Conservation (phyloP, 176 grass and related monocot genomes). For the Aegilops tauschii region DNA sequence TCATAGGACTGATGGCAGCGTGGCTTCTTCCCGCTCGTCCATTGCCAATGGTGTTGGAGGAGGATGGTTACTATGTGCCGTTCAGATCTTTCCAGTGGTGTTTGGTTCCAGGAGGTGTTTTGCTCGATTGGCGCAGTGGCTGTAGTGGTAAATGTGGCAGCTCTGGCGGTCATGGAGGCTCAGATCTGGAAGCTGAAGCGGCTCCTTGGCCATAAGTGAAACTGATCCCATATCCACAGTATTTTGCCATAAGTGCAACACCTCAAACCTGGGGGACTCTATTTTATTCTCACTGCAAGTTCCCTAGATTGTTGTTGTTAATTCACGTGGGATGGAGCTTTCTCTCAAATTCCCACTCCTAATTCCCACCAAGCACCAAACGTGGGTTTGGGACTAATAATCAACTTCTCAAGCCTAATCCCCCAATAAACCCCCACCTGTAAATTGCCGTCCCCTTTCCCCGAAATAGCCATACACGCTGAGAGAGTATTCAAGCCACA, state of each 20-base stretch:
- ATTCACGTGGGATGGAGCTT: too few relatives aligned
- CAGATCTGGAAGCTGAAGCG: not conserved
- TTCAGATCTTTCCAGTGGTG: not conserved
- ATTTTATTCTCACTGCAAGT: not conserved
- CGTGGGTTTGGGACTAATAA: too few relatives aligned
- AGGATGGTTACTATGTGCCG: not conserved
- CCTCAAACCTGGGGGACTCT: not conserved
- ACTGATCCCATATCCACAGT: not conserved
- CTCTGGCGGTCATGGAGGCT: not conserved
- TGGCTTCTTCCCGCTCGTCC: not conserved
- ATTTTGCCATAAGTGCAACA: not conserved
- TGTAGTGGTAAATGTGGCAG: not conserved
- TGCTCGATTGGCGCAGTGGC: not conserved
- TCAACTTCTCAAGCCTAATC: too few relatives aligned
- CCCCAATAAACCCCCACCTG: too few relatives aligned
- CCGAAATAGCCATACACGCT: too few relatives aligned
- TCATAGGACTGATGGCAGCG: not conserved
- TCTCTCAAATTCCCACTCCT: too few relatives aligned
- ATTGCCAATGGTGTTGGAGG: not conserved
- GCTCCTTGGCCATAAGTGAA: slow-evolving; percentile 5
- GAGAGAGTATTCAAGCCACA: not conserved
- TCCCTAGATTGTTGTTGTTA: not conserved
- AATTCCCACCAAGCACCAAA: too few relatives aligned
- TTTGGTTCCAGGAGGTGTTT: not conserved
- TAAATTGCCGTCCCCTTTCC: too few relatives aligned